Base-by-base conservation (phyloP, 2,329 filamentous ascomycete species). In the Pseudocercospora cruenta region DNA sequence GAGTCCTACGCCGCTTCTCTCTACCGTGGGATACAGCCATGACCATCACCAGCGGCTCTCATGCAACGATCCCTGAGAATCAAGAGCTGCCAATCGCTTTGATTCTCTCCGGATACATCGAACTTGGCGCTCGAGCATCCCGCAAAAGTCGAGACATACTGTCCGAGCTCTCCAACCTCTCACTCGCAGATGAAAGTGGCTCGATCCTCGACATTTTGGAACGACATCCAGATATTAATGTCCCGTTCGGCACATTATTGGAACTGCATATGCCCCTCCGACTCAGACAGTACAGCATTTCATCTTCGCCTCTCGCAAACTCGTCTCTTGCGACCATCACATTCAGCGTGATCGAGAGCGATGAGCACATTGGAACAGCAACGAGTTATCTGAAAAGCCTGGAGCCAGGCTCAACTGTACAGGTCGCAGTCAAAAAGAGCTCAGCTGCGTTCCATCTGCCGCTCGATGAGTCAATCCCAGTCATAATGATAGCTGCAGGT, bases 211-310 rank as follows among this genome's bases (percentile, higher is more conserved):
- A 92, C 65, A 80, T 94, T 1, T 82, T 94, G 0, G 88, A 91
- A 73, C 81, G 83, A 7, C 88, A 87, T 72, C 82, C 85, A 0
- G 78, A 82, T 0, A 80, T 90, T 33, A 78, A 84, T 2, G 78
- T 93, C 0, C 83, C 90, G 83, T 94, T 51, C 33, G 84, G 84
- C 4, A 79, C 85, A 16, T 94, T 90, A 79, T 82, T 94, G 4
- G 82, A 84, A 33, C 89, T 93, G 84, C 84, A 92, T 0, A 90
- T 90, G 1, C 89, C 90, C 0, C 91, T 94, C 87, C 87, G 90
- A 31, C 59, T 66, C 19, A 55, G 71, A 14, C 69, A 70, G 36
- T 72, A 72, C 63, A 67, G 64, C 58, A 72, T 72, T 59, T 72
- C 71, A 14, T 72, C 71, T 16, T 69, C 67, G 7, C 80, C 79